Conservation (phyloP, 768 basidiomycete genomes). For the Rhodotorula diobovata region DNA sequence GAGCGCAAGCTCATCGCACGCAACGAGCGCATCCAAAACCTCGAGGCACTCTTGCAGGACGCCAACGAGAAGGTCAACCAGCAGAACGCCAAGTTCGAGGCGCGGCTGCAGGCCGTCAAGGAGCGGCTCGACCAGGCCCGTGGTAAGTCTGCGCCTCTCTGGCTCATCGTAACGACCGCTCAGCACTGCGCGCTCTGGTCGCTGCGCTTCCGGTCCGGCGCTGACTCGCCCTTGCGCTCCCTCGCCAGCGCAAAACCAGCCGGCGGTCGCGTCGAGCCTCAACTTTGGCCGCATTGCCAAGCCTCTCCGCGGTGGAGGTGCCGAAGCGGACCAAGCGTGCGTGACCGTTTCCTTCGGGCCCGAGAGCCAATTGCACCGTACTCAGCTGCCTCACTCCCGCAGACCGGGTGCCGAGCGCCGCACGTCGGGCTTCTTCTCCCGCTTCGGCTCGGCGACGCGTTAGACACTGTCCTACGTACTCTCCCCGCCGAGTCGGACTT, state of each 20-base stretch:
- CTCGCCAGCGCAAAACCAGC: constrained; percentile 68
- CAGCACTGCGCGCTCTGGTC: too few relatives aligned
- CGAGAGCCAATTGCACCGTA: too few relatives aligned
- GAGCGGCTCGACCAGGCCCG: constrained; percentile 87
- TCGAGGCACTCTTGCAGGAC: constrained; percentile 86
- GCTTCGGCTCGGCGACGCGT: constrained; percentile 4
- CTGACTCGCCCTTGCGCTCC: not conserved
- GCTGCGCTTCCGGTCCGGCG: too few relatives aligned
- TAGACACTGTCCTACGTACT: not conserved
- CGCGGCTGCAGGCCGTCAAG: constrained; percentile 83
- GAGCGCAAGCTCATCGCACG: constrained; percentile 93
- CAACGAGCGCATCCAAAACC: constrained; percentile 94
- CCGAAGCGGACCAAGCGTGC: constrained; percentile 21
- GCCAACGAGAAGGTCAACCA: constrained; percentile 86
- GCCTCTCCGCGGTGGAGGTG: constrained; percentile 89
- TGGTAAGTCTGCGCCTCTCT: constrained; percentile 56
- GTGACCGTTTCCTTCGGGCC: not conserved
- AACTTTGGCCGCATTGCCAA: constrained; percentile 94
- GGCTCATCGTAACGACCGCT: too few relatives aligned
- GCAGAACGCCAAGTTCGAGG: constrained; percentile 93
- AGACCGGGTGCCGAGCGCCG: constrained; percentile 2
- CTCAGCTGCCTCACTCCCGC: too few relatives aligned
- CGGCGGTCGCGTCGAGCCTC: constrained; percentile 59
- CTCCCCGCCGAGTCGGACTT: not conserved
- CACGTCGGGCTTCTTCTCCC: constrained; percentile 31